Base-by-base conservation (phyloP, 495 filamentous ascomycete genomes). In the Neurospora sp. region DNA sequence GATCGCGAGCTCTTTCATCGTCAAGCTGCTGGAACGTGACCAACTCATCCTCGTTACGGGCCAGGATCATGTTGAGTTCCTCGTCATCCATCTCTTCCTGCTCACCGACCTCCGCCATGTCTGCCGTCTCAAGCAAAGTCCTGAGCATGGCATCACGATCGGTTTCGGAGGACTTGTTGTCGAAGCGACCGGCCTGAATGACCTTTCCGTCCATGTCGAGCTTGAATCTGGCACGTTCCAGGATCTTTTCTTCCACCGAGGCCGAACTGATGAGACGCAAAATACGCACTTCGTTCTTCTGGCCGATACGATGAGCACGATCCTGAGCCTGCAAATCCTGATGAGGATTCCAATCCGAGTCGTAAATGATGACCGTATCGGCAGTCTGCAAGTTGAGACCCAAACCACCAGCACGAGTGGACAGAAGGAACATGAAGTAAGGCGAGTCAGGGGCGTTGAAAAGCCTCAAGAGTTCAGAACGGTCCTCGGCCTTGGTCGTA, bases 301-400 rank as follows among this genome's bases (percentile, higher is more conserved):
- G 96, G 69, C 96, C 96, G 75, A 99, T 99, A 90, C 96, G 96
- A 89, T 99, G 96, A 31, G 96, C 96, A 89, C 96, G 95, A 90
- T 99, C 96, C 81, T 99, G 96, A 39, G 96, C 96, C 83, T 99
- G 96, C 79, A 99, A 84, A 91, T 99, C 96, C 83, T 99, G 96
- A 82, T 98, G 96, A 77, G 96, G 96, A 84, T 99, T 99, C 96
- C 96, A 99, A 84, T 99, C 96, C 0, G 96, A 99, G 82, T 99
- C 96, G 82, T 96, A 99, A 75, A 99, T 99, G 78, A 99, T 97
- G 82, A 99, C 96, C 0, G 96, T 99, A 84, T 99, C 96, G 48
- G 96, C 96, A 16, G 95, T 96, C 81, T 99, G 96, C 77, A 99
- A 81, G 79, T 99, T 99, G 69, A 99, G 86, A 86, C 96, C 96